Conservation (phyloP, 202 grass and related monocot species). For the Bolboschoenoplectus hybrid region DNA sequence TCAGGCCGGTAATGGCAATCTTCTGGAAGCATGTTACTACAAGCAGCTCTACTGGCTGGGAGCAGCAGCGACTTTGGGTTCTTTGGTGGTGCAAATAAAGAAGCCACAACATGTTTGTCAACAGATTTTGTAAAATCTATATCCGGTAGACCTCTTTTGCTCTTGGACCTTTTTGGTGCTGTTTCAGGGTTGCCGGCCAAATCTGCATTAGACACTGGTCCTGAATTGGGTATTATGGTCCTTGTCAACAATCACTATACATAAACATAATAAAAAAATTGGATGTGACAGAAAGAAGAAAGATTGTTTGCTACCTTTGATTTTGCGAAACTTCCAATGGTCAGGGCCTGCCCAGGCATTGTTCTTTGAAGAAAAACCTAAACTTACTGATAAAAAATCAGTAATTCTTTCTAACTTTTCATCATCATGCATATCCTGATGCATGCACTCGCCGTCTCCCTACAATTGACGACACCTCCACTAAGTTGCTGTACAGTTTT, state of each 20-base stretch:
- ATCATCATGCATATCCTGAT: conserved; percentile 53
- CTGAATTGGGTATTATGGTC: conserved; percentile 33
- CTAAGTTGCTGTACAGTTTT: not conserved
- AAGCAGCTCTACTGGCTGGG: conserved; percentile 53
- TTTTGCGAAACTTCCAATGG: conserved; percentile 94
- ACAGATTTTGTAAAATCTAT: conserved; percentile 80
- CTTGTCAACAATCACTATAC: conserved; percentile 15
- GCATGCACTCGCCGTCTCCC: conserved; percentile 59
- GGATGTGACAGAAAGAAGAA: not conserved
- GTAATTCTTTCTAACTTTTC: conserved; percentile 70
- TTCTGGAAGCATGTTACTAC: conserved; percentile 83
- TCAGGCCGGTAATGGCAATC: conserved; percentile 90
- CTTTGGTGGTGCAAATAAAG: conserved; percentile 74
- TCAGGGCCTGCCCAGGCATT: conserved; percentile 99
- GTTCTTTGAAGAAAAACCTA: conserved; percentile 71
- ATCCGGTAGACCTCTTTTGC: conserved; percentile 53
- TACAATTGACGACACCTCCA: conserved; percentile 37
- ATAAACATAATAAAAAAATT: conserved; percentile 24
- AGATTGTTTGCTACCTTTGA: conserved; percentile 57
- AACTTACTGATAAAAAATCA: conserved; percentile 73
- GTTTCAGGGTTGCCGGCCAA: conserved; percentile 53
- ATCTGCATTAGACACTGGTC: conserved; percentile 49
- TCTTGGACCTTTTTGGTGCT: conserved; percentile 58
- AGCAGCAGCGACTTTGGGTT: conserved; percentile 70
- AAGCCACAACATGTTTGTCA: conserved; percentile 50